These are phyloP conservation scores for Pleurotus tuber-regium DNA, from an alignment of 768 basidiomycete genomes.

Conservation along the genomic window DNA sequence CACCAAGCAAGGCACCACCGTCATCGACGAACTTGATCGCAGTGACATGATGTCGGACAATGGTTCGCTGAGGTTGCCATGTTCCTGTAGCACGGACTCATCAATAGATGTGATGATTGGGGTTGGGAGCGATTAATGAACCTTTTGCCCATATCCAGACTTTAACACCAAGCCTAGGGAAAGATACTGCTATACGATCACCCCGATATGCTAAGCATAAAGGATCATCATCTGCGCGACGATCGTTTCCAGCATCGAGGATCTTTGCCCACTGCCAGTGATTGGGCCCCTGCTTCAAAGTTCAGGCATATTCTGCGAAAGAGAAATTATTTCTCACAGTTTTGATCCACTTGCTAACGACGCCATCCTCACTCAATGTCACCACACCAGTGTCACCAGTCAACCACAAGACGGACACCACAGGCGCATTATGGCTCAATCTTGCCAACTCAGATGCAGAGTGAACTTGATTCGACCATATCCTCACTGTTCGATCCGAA, in stretches of 20 bases:
- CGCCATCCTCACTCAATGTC: slow-evolving; percentile 54
- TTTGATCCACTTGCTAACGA: slow-evolving; percentile 57
- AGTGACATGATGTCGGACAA: slow-evolving; percentile 62
- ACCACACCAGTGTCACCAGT: slow-evolving; percentile 54
- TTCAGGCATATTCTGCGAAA: slow-evolving; percentile 7
- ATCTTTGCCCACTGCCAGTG: slow-evolving; percentile 57
- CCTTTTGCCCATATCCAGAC: slow-evolving; percentile 65
- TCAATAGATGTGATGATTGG: too few species aligned
- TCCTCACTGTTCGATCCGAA: slow-evolving; percentile 57
- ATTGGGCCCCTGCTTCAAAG: slow-evolving; percentile 36
- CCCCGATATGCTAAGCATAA: slow-evolving; percentile 53
- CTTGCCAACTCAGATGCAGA: slow-evolving; percentile 58
- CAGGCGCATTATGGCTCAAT: slow-evolving; percentile 47
- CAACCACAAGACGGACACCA: slow-evolving; percentile 58
- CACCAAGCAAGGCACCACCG: slow-evolving; percentile 63
- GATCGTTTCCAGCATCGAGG: slow-evolving; percentile 46
- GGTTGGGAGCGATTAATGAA: slow-evolving; percentile 22
- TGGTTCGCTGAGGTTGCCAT: slow-evolving; percentile 65
- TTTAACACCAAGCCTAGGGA: slow-evolving; percentile 56
- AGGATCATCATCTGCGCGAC: slow-evolving; percentile 31
- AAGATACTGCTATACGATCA: slow-evolving; percentile 62
- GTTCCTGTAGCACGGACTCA: slow-evolving; percentile 36
- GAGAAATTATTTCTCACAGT: slow-evolving; percentile 35
- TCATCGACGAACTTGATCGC: slow-evolving; percentile 61
- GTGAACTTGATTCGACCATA: slow-evolving; percentile 51